Conservation (phyloP, 345 rosid species). For the Salix purpurea region DNA sequence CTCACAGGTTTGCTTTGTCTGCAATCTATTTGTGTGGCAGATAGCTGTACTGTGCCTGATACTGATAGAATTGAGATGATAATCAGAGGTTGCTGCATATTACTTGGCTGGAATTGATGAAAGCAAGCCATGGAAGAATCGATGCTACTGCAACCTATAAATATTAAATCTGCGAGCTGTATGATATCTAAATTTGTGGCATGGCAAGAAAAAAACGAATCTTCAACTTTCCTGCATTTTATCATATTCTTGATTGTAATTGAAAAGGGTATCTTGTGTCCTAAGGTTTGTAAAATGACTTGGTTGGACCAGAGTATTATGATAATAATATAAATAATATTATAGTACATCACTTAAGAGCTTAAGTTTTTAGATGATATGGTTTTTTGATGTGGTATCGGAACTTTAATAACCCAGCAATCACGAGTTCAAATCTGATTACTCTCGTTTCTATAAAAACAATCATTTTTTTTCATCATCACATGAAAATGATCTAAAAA, state of each 20-base stretch:
- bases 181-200: not conserved
- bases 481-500: no score
- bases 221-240: not conserved
- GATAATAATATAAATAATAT: no score
- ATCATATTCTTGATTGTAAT: not conserved
- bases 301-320: no score
- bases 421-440: no score
- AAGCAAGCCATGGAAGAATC: not conserved
- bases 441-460: no score
- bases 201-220: not conserved
- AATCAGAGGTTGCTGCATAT: not conserved
- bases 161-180: not conserved
- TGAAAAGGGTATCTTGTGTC: not conserved
- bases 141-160: not conserved
- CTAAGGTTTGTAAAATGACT: not conserved
- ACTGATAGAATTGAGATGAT: not conserved
- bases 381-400: no score
- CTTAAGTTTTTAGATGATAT: no score
- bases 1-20: constrained; percentile 8
- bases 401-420: fast-evolving
- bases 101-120: not conserved
- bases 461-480: no score
- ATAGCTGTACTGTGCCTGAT: not conserved
- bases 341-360: no score
- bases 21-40: constrained; percentile 9